A percentile compares a stretch with the other conserved stretches of the same genome.
phyloP scores from a whole-genome alignment of 768 basidiomycete genomes.

The Rhodotorula kratochvilovae region DNA sequence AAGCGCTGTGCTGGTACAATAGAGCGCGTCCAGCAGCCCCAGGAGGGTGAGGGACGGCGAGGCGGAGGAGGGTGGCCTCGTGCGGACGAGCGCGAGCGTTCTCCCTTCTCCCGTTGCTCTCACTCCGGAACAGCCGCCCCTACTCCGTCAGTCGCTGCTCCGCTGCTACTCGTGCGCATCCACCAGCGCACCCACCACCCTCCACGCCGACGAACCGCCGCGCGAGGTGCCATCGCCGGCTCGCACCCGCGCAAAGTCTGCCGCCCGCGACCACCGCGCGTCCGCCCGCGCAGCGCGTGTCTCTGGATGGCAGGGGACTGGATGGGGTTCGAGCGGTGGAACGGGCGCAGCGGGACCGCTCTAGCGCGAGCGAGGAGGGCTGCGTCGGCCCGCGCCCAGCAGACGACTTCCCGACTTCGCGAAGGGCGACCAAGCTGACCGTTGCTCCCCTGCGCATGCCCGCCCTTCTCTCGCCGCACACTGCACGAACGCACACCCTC shows the following conservation, averaged over 20 bases:
- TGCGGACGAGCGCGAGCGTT: not conserved
- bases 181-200: not conserved
- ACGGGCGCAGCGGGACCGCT: not conserved
- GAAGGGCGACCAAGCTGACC: too few species aligned
- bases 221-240: not conserved
- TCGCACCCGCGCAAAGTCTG: not conserved
- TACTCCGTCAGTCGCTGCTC: constrained; percentile 7
- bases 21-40: too few species aligned
- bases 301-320: too few species aligned
- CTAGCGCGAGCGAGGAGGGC: not conserved
- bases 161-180: too few species aligned
- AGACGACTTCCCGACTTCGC: too few species aligned
- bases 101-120: constrained; percentile 1
- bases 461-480: too few species aligned
- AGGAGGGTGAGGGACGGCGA: not conserved
- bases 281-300: too few species aligned
- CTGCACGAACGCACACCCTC: too few species aligned
- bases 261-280: not conserved
- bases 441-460: too few species aligned
- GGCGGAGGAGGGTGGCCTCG: not conserved
- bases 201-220: not conserved
- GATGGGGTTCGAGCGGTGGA: not conserved
- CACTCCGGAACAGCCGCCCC: constrained; percentile 2
- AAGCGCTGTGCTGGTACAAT: too few species aligned
- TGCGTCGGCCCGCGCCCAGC: too few species aligned